phyloP scores from a whole-genome alignment of 2,329 filamentous ascomycete species.

The Penicillium sp. region DNA sequence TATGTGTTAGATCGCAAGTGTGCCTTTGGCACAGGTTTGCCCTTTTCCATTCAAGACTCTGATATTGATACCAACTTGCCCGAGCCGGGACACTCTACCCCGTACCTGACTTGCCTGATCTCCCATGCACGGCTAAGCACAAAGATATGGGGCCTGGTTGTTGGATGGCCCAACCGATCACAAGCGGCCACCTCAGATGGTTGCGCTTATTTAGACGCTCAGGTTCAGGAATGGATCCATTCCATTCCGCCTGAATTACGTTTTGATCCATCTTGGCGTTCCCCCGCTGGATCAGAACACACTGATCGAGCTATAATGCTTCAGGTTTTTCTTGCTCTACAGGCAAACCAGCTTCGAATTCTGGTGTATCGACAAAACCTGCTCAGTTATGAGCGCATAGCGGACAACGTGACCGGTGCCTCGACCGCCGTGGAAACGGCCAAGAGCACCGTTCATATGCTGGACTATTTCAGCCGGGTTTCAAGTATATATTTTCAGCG shows the following conservation, averaged over 20 bases:
- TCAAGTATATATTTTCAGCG: slow-evolving; percentile 43
- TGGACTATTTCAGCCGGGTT: slow-evolving; percentile 39
- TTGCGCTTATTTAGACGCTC: slow-evolving; percentile 43
- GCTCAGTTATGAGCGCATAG: slow-evolving; percentile 41
- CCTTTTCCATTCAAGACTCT: slow-evolving; percentile 50
- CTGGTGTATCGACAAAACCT: slow-evolving; percentile 49
- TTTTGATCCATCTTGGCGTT: slow-evolving; percentile 33
- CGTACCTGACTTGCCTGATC: slow-evolving; percentile 52
- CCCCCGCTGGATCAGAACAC: slow-evolving; percentile 16
- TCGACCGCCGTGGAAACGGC: slow-evolving; percentile 45
- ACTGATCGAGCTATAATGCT: slow-evolving; percentile 43
- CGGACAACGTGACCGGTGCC: slow-evolving; percentile 36
- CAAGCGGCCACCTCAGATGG: slow-evolving; percentile 40
- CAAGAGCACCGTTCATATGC: slow-evolving; percentile 40
- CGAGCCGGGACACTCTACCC: slow-evolving; percentile 41
- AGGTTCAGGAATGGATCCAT: slow-evolving; percentile 49
- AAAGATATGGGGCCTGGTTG: slow-evolving; percentile 49
- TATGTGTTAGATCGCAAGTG: slow-evolving; percentile 55
- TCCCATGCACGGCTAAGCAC: slow-evolving; percentile 50
- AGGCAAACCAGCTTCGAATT: slow-evolving; percentile 49
- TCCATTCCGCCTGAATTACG: slow-evolving; percentile 48
- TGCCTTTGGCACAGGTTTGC: slow-evolving; percentile 54
- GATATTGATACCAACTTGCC: slow-evolving; percentile 53
- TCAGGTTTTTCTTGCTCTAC: slow-evolving; percentile 46
- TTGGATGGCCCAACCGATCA: slow-evolving; percentile 37